Evolutionary conservation across 2,329 filamentous ascomycete genomes (phyloP), one percentile per base, ranked within the genome.

Genomic region (Lasiodiplodia gonubiensis): DNA sequence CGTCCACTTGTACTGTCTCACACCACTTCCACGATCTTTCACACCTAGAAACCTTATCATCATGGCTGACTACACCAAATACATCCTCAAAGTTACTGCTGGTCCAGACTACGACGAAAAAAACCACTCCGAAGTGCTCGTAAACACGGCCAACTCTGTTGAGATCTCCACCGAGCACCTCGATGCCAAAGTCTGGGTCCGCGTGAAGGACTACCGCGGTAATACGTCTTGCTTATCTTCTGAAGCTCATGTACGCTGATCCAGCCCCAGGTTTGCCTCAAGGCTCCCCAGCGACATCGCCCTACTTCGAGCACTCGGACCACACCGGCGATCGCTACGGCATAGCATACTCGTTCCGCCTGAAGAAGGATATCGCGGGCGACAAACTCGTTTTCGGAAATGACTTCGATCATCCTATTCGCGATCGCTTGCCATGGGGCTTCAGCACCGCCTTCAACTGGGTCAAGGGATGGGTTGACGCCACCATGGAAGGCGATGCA

Each of bases 371-470:
- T 42, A 88, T 97, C 67, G 83, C 84, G 3, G 93, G 88, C 53
- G 79, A 86, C 30, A 89, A 96, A 70, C 84, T 99, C 2, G 89
- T 97, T 65, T 97, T 97, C 73, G 95, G 94, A 51, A 98, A 98
- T 78, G 93, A 97, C 82, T 97, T 98, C 76, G 94, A 97, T 75
- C 88, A 91, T 61, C 92, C 95, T 0, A 95, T 99, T 72, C 88
- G 93, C 35, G 91, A 97, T 76, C 87, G 89, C 18, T 83, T 99
- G 2, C 94, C 95, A 0, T 92, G 92, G 0, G 93, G 94, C 0
- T 97, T 97, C 79, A 88, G 88, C 75, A 90, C 92, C 11, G 94
- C 93, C 0, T 88, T 97, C 79, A 89, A 88, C 64, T 90, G 97
- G 52, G 92, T 97, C 33, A 92, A 92, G 72, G 96, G 92, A 91